Evolutionary conservation across 768 basidiomycete genomes (phyloP), one percentile per base, ranked within the genome.

Genomic region (Termitomyces eurrhizus): DNA sequence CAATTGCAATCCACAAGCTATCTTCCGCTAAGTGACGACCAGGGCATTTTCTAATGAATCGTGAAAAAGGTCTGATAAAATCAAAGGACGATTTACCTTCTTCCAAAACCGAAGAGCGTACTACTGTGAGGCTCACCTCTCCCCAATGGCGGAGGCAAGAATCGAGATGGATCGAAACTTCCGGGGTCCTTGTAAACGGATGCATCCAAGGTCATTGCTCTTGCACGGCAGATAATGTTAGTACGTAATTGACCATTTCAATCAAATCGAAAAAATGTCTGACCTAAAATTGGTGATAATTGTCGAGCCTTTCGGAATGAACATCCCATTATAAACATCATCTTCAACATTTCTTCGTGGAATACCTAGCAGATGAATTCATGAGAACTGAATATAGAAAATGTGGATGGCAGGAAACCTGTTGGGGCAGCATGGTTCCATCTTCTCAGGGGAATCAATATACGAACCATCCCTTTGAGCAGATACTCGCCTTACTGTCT

Each of bases 1-100:
- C 62, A 35, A 65, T 53, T 32, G 44, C 62, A 45, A 65, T 64
- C 66, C 71, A 73, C 32, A 77, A n/a, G n/a, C 74, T 77, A 5
- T 73, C 69, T 26, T 79, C 77, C 2, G 77, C 80, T 33, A 82
- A 64, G 48, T 75, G 56, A 26, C 70, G 64, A 8, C 78, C 81
- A 21, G 76, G 72, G 51, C 76, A 77, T 12, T 70, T 53, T 24
- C 64, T 66, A 56, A n/a, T 18, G 8, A 29, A 49, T 12, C 1
- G 9, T 49, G 7, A 29, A 13, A 49, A 16, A 5, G 32, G 21
- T 36, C 0, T 6, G 4, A 26, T 5, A 32, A 16, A 16, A 16
- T 11, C 16, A 4, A n/a, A 5, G 16, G 5, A 49, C 39, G 1
- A 50, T 12, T 41, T 9, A 64, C 63, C 63, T 54, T 29, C 63